Evolutionary conservation across 2,329 filamentous ascomycete species (phyloP), one percentile per base, ranked within the genome.

Genomic region (Dactylellina parvicollis): DNA sequence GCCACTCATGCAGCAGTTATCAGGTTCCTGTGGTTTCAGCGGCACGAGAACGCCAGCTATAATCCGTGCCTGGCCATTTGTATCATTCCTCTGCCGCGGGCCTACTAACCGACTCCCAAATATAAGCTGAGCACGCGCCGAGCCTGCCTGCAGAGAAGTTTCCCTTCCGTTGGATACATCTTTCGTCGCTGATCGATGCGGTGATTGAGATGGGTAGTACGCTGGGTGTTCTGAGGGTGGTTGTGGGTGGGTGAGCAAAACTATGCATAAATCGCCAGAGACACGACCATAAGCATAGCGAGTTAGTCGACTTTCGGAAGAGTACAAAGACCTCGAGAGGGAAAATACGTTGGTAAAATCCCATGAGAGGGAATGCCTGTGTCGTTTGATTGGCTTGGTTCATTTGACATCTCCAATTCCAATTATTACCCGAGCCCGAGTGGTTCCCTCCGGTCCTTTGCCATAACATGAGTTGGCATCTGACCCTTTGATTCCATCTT

Each of bases 1-100:
- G 2, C 95, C 95, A 79, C 91, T 95, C 95, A 99, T 99, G 82
- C 95, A 99, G 85, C 95, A 99, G 79, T 99, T 97, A 78, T 98
- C 95, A 2, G 95, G 95, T 81, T 99, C 94, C 50, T 88, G 85
- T 0, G 95, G 95, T 50, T 87, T 86, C 0, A 92, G 93, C 1
- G 95, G 95, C 3, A 98, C 90, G 16, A 87, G 82, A 0, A 98
- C 86, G 2, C 93, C 94, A 0, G 91, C 92, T 62, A 97, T 84
- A 72, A 87, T 83, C 7, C 83, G 86, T 54, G 88, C 88, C 74
- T 86, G 84, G 12, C 85, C 82, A 10, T 87, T 82, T 34, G 88
- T 84, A 71, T 87, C 86, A 22, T 36, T 44, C 40, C 90, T 85
- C 78, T 92, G 89, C 36, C 86, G 85, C 0, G 92, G 91, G 0